Base-by-base conservation (phyloP, 495 filamentous ascomycete species). In the Aspergillus cristatus region DNA sequence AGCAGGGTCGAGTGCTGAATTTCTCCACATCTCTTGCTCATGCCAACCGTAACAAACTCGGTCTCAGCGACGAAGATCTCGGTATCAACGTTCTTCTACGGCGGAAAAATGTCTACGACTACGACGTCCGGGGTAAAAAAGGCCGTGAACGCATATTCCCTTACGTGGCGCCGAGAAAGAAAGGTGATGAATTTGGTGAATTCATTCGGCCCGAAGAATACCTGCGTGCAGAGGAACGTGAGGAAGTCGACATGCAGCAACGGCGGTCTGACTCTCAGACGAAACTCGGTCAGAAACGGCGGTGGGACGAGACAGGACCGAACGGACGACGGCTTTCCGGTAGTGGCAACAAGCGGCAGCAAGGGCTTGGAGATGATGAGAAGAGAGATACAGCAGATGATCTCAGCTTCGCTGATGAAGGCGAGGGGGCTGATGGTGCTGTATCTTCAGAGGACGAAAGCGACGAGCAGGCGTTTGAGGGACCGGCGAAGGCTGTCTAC, bases 91-190 rank as follows among this genome's bases (percentile, higher is more conserved):
- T 99, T 41, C 68, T 99, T 4, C 65, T 97, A n/a, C 83, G 90
- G 28, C 76, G 83, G 20, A 88, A 89, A 50, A 81, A 79, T 13
- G 75, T 93, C 13, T 84, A 87, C 55, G 91, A 99, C 56, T 99
- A 82, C 42, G 86, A 94, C 50, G 84, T 96, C 6, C 75, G 84
- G n/a, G 82, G 81, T 12, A 94, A 94, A 50, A 95, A 87, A 56
- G 93, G 91, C 14, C 72, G 88, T 22, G 93, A 98, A 48, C 79
- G 84, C 44, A 85, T 91, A 76, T 97, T 94, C 46, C 91, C 91
- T 0, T 82, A 88, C 33, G 79, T 90, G 12, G 76, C 84, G 25
- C 74, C 84, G 24, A 70, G 87, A 41, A 81, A 81, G 56, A 80
- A 87, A 16, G 75, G 68, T 8, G 93, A 97, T 57, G 89, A 95